These are phyloP conservation scores for Metschnikowia noctiluminum DNA, from an alignment of 805 yeast genomes.

Conservation along the genomic window DNA sequence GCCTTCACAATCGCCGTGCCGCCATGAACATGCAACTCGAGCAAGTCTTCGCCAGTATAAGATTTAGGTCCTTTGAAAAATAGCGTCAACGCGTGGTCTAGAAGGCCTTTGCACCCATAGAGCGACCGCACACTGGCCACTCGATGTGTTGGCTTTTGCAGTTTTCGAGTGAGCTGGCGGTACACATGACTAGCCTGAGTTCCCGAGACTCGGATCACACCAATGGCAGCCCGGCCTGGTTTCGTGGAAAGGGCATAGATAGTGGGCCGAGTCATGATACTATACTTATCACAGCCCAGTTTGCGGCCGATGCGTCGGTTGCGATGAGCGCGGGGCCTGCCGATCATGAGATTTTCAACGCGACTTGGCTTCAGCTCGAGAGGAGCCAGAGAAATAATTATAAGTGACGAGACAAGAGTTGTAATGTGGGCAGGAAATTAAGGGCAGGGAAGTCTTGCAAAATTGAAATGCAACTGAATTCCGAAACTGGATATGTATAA, in stretches of 20 bases:
- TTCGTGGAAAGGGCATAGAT: constrained; percentile 89
- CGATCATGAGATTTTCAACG: no score
- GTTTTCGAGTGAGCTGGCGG: constrained; percentile 40
- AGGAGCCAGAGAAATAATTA: no score
- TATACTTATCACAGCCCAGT: not conserved
- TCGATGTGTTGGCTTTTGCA: constrained; percentile 45
- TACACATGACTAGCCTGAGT: constrained; percentile 49
- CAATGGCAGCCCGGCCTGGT: constrained; percentile 79
- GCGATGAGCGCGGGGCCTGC: not conserved
- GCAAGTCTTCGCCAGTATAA: constrained; percentile 87
- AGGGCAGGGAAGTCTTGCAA: no score
- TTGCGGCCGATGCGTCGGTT: not conserved
- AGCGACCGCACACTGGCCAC: constrained; percentile 57
- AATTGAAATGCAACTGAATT: no score
- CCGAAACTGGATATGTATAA: no score
- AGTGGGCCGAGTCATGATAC: constrained; percentile 47
- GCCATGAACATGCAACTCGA: constrained; percentile 93
- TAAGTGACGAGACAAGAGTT: no score
- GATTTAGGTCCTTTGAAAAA: constrained; percentile 72
- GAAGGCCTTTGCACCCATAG: constrained; percentile 40
- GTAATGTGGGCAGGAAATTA: no score
- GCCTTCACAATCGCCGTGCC: constrained; percentile 80
- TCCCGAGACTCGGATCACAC: constrained; percentile 82
- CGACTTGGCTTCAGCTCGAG: no score
- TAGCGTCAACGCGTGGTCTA: constrained; percentile 76